Percentiles rank a stretch among this genome's conserved stretches.
phyloP scores from a whole-genome alignment of 2,329 filamentous ascomycete genomes.

The Cadophora malorum region DNA sequence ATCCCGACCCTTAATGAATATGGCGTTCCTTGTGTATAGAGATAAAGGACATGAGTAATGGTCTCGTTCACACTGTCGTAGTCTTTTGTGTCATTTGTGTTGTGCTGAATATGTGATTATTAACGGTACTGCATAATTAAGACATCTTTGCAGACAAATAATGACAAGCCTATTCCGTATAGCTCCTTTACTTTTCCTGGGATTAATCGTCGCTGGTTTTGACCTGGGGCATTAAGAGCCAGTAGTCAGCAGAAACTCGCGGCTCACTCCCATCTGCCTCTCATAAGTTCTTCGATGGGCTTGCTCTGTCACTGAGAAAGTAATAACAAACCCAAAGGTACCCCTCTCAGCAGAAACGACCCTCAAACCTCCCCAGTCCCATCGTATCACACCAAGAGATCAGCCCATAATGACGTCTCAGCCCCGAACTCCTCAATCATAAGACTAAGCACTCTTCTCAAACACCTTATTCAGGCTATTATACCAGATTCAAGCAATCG shows the following conservation, averaged over 20 bases:
- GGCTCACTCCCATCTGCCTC: no score
- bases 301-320: no score
- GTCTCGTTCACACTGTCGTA: neutral
- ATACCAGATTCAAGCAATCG: neutral
- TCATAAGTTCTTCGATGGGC: no score
- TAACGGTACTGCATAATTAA: no score
- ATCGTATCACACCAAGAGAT: neutral
- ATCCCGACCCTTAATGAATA: slow-evolving; percentile 17
- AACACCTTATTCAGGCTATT: slow-evolving; percentile 8
- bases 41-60: neutral
- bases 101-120: no score
- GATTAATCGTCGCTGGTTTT: no score
- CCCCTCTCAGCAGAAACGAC: neutral
- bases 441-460: neutral
- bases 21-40: slow-evolving; percentile 12
- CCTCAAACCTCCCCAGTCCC: neutral
- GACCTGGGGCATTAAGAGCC: no score
- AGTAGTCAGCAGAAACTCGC: no score
- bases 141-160: no score
- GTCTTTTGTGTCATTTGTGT: neutral
- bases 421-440: neutral
- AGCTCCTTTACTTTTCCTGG: no score
- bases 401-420: slow-evolving; percentile 2
- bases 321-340: neutral
- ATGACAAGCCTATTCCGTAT: no score